These are phyloP conservation scores for Hortiboletus rubellus DNA, from an alignment of 1,284 basidiomycete species.

Conservation along the genomic window DNA sequence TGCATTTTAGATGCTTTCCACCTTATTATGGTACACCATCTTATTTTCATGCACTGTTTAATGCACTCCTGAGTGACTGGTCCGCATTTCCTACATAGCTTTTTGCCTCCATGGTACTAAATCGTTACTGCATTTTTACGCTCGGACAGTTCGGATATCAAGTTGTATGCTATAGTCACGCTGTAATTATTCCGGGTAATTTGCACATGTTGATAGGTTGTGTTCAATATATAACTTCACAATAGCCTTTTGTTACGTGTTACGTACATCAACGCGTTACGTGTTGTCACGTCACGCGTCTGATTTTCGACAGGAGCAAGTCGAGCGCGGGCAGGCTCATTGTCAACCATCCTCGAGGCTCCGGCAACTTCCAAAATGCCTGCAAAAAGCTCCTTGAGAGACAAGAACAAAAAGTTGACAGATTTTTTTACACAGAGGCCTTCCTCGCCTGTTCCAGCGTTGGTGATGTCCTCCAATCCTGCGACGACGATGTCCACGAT, in stretches of 20 bases:
- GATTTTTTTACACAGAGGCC: conserved; percentile 30
- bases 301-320: conserved; percentile 3
- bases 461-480: conserved; percentile 2
- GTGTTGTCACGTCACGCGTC: conserved; percentile 19
- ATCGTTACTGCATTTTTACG: conserved; percentile 11
- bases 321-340: conserved; percentile 7
- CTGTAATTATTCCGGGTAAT: conserved; percentile 5
- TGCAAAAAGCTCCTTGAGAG: conserved; percentile 8
- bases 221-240: not conserved
- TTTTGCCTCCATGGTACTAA: conserved; percentile 8
- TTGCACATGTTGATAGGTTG: not conserved
- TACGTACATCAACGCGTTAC: conserved; percentile 2
- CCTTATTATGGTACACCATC: not conserved
- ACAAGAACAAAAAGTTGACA: conserved; percentile 26
- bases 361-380: conserved; percentile 19
- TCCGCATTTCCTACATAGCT: conserved; percentile 2
- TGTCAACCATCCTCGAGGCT: conserved; percentile 3
- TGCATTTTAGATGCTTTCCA: conserved; percentile 18
- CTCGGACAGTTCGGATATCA: conserved; percentile 3
- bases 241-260: too few relatives aligned
- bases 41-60: conserved; percentile 5
- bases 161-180: not conserved
- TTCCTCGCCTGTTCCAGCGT: not conserved
- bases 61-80: conserved; percentile 7
- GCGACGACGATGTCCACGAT: conserved; percentile 3